Base-by-base conservation (phyloP, 768 basidiomycete species). In the Terana coerulea region DNA sequence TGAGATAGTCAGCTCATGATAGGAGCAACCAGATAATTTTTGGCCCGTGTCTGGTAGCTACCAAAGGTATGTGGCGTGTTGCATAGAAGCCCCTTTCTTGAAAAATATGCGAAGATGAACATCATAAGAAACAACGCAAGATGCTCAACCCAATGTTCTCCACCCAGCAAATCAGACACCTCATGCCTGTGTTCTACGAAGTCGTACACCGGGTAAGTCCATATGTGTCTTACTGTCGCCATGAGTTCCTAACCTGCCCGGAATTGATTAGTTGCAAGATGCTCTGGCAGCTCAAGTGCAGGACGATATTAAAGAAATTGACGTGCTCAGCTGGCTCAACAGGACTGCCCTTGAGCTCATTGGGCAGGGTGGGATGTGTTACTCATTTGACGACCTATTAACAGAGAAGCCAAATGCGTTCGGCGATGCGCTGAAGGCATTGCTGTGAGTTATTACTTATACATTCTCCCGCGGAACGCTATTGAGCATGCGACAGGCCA, bases 101-200 rank as follows among this genome's bases (percentile, higher is more conserved):
- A n/a, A n/a, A n/a, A n/a, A n/a, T n/a, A n/a, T n/a, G n/a, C n/a
- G n/a, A n/a, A n/a, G n/a, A n/a, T n/a, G n/a, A n/a, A n/a, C n/a
- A n/a, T 53, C 65, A 67, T 42, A 34, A 53, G 28, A 60, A 55
- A 33, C 65, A 67, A 45, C 58, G 64, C 29, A 67, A 65, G 58
- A 56, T 65, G 50, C 54, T 68, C 31, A 67, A 63, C 45, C 64
- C 67, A 1, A 62, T 62, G 17, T 68, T 68, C 50, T 64, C 64
- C 0, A 57, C 57, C 39, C 52, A 42, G n/a, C 62, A 68, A 37
- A 62, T 67, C 60, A 58, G 63, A 5, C 42, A 54, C 25, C 53
- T 67, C 47, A 51, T 57, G 3, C 65, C 65, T 0, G 40, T 62
- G 8, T 65, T 68, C 56, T 59, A 61, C 51, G 36, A 52, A 7